Percentiles rank a stretch among this genome's conserved stretches.
Conservation (phyloP, 192 early-diverging fungal species). For the Coemansia sp. region DNA sequence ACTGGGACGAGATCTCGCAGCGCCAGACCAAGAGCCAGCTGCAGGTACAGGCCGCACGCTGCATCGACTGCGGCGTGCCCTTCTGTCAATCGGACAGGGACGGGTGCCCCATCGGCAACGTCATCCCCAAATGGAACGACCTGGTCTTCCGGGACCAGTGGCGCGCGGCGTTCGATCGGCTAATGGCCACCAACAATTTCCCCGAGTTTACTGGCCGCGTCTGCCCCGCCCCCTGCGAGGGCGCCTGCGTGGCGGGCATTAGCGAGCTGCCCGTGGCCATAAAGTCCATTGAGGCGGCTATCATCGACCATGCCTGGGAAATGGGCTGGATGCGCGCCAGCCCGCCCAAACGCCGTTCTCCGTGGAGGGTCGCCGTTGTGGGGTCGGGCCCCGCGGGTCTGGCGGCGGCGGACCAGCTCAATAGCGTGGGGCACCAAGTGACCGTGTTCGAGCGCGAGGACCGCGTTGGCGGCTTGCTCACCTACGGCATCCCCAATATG, state of each 20-base stretch:
- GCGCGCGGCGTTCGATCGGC: conserved; percentile 90
- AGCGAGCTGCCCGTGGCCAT: conserved; percentile 93
- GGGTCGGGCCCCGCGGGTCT: conserved; percentile 97
- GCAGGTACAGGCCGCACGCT: conserved; percentile 92
- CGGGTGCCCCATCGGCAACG: conserved; percentile 98
- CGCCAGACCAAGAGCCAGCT: conserved; percentile 79
- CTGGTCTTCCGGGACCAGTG: conserved; percentile 95
- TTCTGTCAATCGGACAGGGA: conserved; percentile 95
- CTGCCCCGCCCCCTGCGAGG: conserved; percentile 97
- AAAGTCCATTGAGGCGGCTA: conserved; percentile 97
- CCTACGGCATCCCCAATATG: conserved; percentile 99
- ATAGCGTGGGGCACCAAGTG: conserved; percentile 92
- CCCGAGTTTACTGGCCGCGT: conserved; percentile 99
- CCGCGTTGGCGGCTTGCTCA: conserved; percentile 91
- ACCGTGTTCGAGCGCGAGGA: conserved; percentile 98
- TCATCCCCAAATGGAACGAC: conserved; percentile 99
- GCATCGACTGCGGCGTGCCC: conserved; percentile 98
- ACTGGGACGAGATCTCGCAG: conserved; percentile 96
- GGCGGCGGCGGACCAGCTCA: conserved; percentile 95
- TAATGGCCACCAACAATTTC: conserved; percentile 98
- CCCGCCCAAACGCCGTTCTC: conserved; percentile 78
- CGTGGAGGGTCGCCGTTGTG: conserved; percentile 82
- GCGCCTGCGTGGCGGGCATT: conserved; percentile 94
- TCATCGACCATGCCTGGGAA: conserved; percentile 96
- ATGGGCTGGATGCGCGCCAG: conserved; percentile 96